Conservation (phyloP, 2,329 filamentous ascomycete species). For the Fusarium beomiforme region DNA sequence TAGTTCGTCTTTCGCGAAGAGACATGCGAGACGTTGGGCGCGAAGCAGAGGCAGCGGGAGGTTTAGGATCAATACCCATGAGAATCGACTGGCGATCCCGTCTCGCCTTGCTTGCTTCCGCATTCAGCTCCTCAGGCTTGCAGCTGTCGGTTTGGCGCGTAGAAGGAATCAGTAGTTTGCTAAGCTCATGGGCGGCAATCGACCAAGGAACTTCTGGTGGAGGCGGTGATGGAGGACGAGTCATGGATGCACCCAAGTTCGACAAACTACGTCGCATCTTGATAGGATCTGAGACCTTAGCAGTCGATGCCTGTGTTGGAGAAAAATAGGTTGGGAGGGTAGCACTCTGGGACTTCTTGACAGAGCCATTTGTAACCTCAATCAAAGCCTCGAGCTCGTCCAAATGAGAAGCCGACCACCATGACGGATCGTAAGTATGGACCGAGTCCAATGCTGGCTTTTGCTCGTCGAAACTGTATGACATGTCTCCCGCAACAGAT, state of each 20-base stretch:
- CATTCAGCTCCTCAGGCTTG: constrained; percentile 80
- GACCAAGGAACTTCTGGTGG: constrained; percentile 88
- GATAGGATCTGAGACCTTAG: constrained; percentile 77
- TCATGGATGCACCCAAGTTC: constrained; percentile 55
- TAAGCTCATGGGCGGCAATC: constrained; percentile 83
- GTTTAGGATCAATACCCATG: constrained; percentile 41
- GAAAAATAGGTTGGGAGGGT: constrained; percentile 81
- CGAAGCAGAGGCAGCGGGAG: constrained; percentile 44
- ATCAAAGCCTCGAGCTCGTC: constrained; percentile 74
- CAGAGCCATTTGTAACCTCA: constrained; percentile 58
- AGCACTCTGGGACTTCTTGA: constrained; percentile 64
- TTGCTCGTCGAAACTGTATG: neutral
- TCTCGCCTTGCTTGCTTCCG: constrained; percentile 70
- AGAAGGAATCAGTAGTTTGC: constrained; percentile 81
- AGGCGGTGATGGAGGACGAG: constrained; percentile 68
- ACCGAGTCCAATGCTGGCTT: constrained; percentile 39
- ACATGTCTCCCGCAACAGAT: constrained; percentile 48
- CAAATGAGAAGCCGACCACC: constrained; percentile 76
- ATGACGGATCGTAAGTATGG: constrained; percentile 70
- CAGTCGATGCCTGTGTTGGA: constrained; percentile 86
- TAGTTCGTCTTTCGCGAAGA: constrained; percentile 75
- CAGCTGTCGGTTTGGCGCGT: constrained; percentile 80
- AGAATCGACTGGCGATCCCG: constrained; percentile 71
- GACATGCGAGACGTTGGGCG: constrained; percentile 72
- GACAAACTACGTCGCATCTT: constrained; percentile 73